Base-by-base conservation (phyloP, 371 early-diverging fungal genomes). In the Mortierella sp. region DNA sequence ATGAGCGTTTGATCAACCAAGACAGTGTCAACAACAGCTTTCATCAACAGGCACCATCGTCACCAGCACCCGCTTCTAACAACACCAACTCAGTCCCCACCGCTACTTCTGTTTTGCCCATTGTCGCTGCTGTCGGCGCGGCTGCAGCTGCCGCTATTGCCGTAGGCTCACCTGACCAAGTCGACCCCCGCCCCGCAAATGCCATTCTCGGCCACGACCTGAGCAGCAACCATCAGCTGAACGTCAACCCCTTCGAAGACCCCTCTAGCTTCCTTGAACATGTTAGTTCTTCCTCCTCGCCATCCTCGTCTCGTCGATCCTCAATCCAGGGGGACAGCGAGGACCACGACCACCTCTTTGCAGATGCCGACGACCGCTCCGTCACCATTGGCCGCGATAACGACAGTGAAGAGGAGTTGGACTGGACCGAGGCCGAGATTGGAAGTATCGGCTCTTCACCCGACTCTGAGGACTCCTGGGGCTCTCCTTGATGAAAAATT, bases 381-480 rank as follows among this genome's bases (percentile, higher is more conserved):
- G 64, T 69, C 48, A 83, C 84, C 16, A 67, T 71, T 13, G 79
- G 76, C 9, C 71, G 34, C 16, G 80, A 76, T 31, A 44, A 53
- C 31, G 76, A 71, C 0, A 76, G 73, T 28, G 78, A 75, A 16
- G 79, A 79, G 43, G 83, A 82, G 4, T 21, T 76, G 51, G 83
- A 83, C 54, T 83, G 84, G 84, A 83, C 84, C 26, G 84, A 83
- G 53, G 84, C 84, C 16, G 84, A 83, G 71, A 59, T 80, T 71
- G 81, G 81, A 34, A 83, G 84, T 54, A 69, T 80, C 13, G 84
- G 75, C 40, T 83, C 84, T n/a, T 83, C 84, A 31, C 78, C 77
- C 31, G 84, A 83, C 5, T 83, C 84, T 13, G 77, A 80, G 64
- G 84, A 83, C 28, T 83, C 84, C 21, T 83, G 84, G 84, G 79